phyloP scores from a whole-genome alignment of 2,329 filamentous ascomycete species.

The Exophiala calicioides region DNA sequence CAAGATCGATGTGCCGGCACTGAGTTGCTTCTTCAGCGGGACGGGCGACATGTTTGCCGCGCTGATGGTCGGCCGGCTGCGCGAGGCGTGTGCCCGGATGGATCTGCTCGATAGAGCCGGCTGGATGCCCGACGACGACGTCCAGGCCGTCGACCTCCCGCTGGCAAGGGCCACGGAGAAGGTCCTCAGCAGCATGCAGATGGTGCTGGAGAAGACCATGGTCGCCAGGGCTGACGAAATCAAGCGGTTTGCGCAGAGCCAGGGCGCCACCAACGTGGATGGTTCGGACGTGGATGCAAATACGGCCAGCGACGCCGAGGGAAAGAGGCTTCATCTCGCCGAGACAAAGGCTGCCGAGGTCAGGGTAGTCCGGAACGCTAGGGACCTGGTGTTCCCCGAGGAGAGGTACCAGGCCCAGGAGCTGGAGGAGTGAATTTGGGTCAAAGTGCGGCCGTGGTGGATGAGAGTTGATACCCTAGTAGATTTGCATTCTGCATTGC shows the following conservation, averaged over 20 bases:
- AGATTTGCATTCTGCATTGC: not conserved
- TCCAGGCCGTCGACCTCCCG: conserved; percentile 70
- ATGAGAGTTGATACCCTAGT: not conserved
- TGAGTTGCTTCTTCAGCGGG: conserved; percentile 93
- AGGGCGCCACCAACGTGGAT: conserved; percentile 23
- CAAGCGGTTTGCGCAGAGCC: conserved; percentile 36
- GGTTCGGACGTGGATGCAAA: conserved; percentile 28
- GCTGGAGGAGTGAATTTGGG: conserved; percentile 32
- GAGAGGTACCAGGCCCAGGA: conserved; percentile 61
- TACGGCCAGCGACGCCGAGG: conserved; percentile 38
- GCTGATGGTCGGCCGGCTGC: conserved; percentile 80
- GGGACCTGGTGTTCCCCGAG: conserved; percentile 66
- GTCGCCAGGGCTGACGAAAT: conserved; percentile 67
- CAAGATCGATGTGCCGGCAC: conserved; percentile 78
- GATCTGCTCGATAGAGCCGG: conserved; percentile 57
- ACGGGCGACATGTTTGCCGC: conserved; percentile 99
- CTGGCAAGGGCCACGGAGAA: conserved; percentile 81
- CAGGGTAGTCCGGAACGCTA: conserved; percentile 73
- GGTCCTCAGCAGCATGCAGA: conserved; percentile 90
- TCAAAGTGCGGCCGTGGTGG: no score
- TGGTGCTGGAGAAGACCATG: conserved; percentile 70
- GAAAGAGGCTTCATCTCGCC: conserved; percentile 65
- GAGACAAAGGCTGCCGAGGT: conserved; percentile 86
- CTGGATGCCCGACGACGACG: conserved; percentile 77
- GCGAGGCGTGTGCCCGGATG: conserved; percentile 64